Base-by-base conservation (phyloP, 371 early-diverging fungal species). In the Mucor circinelloides region DNA sequence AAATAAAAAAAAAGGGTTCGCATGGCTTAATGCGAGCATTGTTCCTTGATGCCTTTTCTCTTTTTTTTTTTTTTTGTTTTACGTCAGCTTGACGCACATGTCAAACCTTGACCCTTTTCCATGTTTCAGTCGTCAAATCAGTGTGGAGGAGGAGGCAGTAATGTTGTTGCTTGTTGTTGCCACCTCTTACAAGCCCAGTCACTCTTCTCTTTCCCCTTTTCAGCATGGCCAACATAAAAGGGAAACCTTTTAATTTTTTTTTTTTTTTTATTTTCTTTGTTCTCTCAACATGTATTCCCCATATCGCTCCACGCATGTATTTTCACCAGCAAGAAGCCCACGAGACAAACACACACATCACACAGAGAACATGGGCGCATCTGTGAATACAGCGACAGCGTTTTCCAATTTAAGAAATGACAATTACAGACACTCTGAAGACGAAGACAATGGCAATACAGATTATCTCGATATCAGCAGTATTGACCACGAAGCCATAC, bases 401-500 rank as follows among this genome's bases (percentile, higher is more conserved):
- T 56, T 56, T 9, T 56, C 56, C 2, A 25, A 21, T 56, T 31
- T 31, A 0, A 30, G 21, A 32, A 32, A 15, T n/a, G 31, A n/a
- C 25, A 17, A 8, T 9, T 7, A 30, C 31, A 27, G 52, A 52
- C 10, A 15, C 12, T 25, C 52, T 52, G 52, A 27, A 25, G 56
- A 56, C n/a, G 56, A 56, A 19, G 32, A 30, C 13, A 30, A 28
- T 25, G 54, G 25, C 25, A 25, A 27, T 12, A 54, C 25, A 25
- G 50, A 56, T 17, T 32, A 31, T 56, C 61, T 62, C 5, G 58
- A 63, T 27, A 62, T 63, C 21, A 21, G 27, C n/a, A 54, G 50
- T 6, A 58, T 68, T 12, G 48, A 68, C 19, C 68, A 68, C n/a
- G 68, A 68, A 27, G 68, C 58, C 2, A 63, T 68, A 15, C 44